Evolutionary conservation across 352 stramenopile genomes (phyloP).

Genomic region (Pythium myriotylum): DNA sequence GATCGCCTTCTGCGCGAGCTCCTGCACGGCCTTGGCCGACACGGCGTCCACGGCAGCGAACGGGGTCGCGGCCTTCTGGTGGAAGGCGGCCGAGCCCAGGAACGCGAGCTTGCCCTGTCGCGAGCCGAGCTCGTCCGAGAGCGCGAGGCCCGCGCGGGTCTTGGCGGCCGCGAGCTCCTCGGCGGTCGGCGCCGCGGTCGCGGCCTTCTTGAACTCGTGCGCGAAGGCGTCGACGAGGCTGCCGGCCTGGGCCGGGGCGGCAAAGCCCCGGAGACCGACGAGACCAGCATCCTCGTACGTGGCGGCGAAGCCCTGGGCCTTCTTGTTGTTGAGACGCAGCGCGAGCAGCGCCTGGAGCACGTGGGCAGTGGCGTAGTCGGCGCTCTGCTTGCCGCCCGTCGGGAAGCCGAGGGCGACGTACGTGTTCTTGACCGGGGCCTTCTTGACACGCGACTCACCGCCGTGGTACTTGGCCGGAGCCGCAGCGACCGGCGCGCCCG

Average conservation of each 20-base stretch:
- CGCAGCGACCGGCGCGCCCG: conserved; percentile 27
- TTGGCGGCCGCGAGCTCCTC: conserved; percentile 81
- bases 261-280: conserved; percentile 63
- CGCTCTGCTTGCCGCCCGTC: conserved; percentile 45
- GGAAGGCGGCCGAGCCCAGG: conserved; percentile 46
- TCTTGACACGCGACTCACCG: conserved; percentile 79
- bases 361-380: conserved; percentile 51
- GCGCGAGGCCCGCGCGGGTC: conserved; percentile 54
- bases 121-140: conserved; percentile 38
- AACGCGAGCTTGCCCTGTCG: conserved; percentile 46
- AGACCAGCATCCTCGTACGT: conserved; percentile 68
- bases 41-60: conserved; percentile 40
- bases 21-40: conserved; percentile 68
- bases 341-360: conserved; percentile 72
- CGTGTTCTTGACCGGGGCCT: conserved; percentile 49
- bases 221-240: conserved; percentile 71
- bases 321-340: conserved; percentile 64
- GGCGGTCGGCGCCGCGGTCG: conserved; percentile 52
- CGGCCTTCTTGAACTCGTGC: conserved; percentile 76
- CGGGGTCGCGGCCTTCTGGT: conserved; percentile 43
- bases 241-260: conserved; percentile 51
- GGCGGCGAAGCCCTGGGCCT: conserved; percentile 57
- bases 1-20: conserved; percentile 77
- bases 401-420: conserved; percentile 77
- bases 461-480: conserved; percentile 67